Conservation (phyloP, 345 rosid species). For the Bruguiera parviflora region DNA sequence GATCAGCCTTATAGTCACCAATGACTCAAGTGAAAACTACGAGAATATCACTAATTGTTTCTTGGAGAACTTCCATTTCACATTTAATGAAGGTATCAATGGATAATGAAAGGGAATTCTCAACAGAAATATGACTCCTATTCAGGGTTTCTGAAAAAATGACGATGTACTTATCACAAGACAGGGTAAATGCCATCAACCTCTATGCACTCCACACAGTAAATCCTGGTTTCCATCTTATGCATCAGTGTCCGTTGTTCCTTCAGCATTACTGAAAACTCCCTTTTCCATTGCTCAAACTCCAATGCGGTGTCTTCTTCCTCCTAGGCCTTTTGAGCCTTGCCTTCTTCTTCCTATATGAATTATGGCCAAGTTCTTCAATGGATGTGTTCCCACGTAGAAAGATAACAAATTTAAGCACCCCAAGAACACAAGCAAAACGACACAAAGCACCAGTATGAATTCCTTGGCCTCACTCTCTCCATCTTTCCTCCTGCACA, state of each 20-base stretch:
- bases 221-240: conserved; percentile 72
- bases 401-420: neutral
- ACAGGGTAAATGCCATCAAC: conserved; percentile 19
- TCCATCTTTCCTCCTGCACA: conserved; percentile 90
- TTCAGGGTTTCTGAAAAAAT: neutral
- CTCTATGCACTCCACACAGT: conserved; percentile 83
- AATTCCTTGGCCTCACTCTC: conserved; percentile 78
- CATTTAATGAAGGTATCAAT: neutral
- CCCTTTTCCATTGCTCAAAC: conserved; percentile 92
- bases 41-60: neutral
- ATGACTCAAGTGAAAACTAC: neutral
- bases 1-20: conserved; percentile 15
- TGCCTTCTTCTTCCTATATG: conserved; percentile 90
- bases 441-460: conserved; percentile 50
- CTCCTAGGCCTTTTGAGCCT: conserved; percentile 67
- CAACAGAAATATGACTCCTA: neutral
- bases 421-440: conserved; percentile 8
- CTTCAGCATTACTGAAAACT: conserved; percentile 85
- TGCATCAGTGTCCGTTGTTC: conserved; percentile 63
- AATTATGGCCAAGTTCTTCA: conserved; percentile 18
- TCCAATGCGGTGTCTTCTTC: conserved; percentile 90
- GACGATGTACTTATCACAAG: neutral
- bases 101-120: neutral
- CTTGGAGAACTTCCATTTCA: neutral
- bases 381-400: no score